These are phyloP conservation scores for Leccinum incarnatum DNA, from an alignment of 768 basidiomycete genomes.

Conservation along the genomic window DNA sequence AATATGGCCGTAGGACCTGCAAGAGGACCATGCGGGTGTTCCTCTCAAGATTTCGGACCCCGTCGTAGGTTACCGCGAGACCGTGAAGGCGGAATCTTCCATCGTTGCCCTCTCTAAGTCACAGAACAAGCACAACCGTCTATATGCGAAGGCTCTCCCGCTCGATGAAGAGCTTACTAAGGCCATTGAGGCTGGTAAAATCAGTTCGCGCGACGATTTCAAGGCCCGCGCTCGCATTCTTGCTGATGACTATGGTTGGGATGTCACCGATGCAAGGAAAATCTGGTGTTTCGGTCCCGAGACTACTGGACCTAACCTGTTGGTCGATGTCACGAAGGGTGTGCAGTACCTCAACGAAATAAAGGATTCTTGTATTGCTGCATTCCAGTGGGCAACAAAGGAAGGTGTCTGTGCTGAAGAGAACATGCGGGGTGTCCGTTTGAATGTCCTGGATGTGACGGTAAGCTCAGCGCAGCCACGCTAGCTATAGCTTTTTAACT, in stretches of 20 bases:
- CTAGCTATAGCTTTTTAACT: neutral
- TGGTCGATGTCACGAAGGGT: slow-evolving; percentile 99
- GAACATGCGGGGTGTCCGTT: slow-evolving; percentile 97
- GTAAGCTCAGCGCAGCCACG: slow-evolving; percentile 42
- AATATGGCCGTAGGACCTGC: slow-evolving; percentile 69
- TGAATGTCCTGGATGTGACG: slow-evolving; percentile 95
- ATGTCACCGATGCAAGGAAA: slow-evolving; percentile 98
- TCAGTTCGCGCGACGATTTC: slow-evolving; percentile 95
- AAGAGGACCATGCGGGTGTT: slow-evolving; percentile 99
- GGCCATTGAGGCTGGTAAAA: slow-evolving; percentile 85
- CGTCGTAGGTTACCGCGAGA: slow-evolving; percentile 97
- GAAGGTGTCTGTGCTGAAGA: slow-evolving; percentile 97
- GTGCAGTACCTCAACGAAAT: slow-evolving; percentile 99
- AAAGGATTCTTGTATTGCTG: slow-evolving; percentile 99
- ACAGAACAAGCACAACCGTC: slow-evolving; percentile 99
- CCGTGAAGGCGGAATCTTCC: slow-evolving; percentile 91
- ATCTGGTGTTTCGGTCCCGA: slow-evolving; percentile 99
- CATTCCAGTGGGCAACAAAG: slow-evolving; percentile 99
- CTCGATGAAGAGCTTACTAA: slow-evolving; percentile 91
- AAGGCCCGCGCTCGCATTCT: slow-evolving; percentile 93
- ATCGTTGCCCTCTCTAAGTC: slow-evolving; percentile 98
- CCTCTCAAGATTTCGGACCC: slow-evolving; percentile 98
- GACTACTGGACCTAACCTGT: slow-evolving; percentile 92
- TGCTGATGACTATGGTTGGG: slow-evolving; percentile 97
- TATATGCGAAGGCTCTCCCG: slow-evolving; percentile 91